A percentile compares a stretch with the other conserved stretches of the same genome.
Evolutionary conservation across 2,329 filamentous ascomycete species (phyloP).

Genomic region (Sclerotinia subarctica): DNA sequence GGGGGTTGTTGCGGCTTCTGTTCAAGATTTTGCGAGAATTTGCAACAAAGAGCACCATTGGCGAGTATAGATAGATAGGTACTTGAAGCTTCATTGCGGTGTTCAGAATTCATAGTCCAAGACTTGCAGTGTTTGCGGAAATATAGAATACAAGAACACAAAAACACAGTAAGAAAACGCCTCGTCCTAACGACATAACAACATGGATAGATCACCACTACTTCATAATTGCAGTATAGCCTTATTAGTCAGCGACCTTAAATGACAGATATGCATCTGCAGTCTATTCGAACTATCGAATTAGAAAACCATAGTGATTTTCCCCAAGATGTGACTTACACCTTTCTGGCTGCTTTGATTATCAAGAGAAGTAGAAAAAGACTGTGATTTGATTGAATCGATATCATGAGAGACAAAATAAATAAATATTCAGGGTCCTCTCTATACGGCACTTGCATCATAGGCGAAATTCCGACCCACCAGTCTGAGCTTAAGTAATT

Average conservation of each 20-base stretch:
- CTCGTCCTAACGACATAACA: neutral
- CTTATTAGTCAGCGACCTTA: neutral
- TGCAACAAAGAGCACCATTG: too few species aligned
- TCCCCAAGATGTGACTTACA: too few species aligned
- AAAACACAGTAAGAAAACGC: neutral
- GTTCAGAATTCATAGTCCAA: too few species aligned
- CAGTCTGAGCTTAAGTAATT: slow-evolving; percentile 9
- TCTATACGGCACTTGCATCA: neutral
- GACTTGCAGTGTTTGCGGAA: too few species aligned
- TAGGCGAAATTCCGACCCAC: neutral
- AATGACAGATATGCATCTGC: neutral
- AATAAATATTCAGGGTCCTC: slow-evolving; percentile 5
- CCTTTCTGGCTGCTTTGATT: neutral
- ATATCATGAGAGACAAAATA: neutral
- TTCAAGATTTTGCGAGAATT: too few species aligned
- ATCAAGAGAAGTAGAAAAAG: neutral
- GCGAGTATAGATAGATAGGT: too few species aligned
- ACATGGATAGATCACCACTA: too few species aligned
- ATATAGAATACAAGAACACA: too few species aligned
- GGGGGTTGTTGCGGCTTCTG: too few species aligned
- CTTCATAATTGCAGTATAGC: too few species aligned
- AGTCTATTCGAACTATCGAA: neutral
- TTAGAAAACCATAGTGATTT: neutral
- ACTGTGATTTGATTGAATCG: too few species aligned
- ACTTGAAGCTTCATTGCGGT: too few species aligned